Conservation (phyloP, 257 asterid species). For the Perilla frutescens region DNA sequence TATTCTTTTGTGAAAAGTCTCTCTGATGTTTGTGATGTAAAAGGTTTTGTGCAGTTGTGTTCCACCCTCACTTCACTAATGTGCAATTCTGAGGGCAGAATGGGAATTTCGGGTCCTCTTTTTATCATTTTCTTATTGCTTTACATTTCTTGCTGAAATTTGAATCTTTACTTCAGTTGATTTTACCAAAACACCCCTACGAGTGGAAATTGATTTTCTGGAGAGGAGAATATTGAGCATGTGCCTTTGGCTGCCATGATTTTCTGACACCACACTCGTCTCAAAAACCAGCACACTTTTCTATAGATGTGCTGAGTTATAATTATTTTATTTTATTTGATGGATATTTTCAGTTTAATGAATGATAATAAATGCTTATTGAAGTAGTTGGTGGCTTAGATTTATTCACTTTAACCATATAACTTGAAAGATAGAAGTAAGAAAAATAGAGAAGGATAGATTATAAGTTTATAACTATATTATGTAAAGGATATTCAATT, state of each 20-base stretch:
- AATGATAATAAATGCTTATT: neutral
- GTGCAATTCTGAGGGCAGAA: constrained; percentile 16
- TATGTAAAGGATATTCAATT: no score
- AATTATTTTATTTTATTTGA: no score
- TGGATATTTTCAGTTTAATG: neutral
- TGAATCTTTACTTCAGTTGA: constrained; percentile 9
- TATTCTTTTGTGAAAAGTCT: constrained; percentile 21
- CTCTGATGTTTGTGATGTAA: neutral
- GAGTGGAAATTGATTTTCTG: constrained; percentile 45
- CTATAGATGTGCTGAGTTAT: neutral
- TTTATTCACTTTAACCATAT: no score
- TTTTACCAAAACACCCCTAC: constrained; percentile 41
- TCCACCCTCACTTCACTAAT: neutral
- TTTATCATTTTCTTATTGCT: neutral
- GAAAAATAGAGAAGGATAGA: no score
- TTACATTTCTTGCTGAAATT: constrained; percentile 4
- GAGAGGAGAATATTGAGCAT: constrained; percentile 37
- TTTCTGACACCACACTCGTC: constrained; percentile 37
- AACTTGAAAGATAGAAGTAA: no score
- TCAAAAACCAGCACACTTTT: constrained; percentile 21
- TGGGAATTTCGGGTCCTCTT: neutral
- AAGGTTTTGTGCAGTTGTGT: neutral
- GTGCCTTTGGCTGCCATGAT: constrained; percentile 35
- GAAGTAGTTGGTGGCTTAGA: neutral
- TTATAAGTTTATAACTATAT: no score